Evolutionary conservation across 2,329 filamentous ascomycete genomes (phyloP).

Genomic region (Fusarium piperis): DNA sequence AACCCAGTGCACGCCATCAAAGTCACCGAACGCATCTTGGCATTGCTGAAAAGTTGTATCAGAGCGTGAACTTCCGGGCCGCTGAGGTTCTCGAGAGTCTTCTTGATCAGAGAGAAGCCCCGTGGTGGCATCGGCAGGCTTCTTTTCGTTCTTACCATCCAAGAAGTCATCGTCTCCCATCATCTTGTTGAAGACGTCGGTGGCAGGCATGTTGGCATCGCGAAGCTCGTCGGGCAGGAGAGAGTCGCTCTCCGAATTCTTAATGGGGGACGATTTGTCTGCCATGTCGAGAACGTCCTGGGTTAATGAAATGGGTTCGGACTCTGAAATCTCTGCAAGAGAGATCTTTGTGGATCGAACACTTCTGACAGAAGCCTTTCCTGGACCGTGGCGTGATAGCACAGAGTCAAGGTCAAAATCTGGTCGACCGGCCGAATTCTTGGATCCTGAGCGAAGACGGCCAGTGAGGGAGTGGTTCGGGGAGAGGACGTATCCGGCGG

Average conservation of each 20-base stretch:
- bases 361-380: slow-evolving; percentile 64
- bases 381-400: slow-evolving; percentile 62
- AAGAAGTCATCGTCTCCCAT: slow-evolving; percentile 41
- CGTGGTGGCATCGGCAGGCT: slow-evolving; percentile 16
- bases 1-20: slow-evolving; percentile 81
- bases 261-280: slow-evolving; percentile 53
- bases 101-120: slow-evolving; percentile 20
- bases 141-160: slow-evolving; percentile 7
- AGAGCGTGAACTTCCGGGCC: slow-evolving; percentile 61
- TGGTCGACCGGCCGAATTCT: slow-evolving; percentile 54
- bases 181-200: slow-evolving; percentile 49
- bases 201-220: slow-evolving; percentile 43
- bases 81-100: slow-evolving; percentile 29
- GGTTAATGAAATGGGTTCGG: slow-evolving; percentile 62
- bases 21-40: slow-evolving; percentile 77
- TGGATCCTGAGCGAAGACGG: slow-evolving; percentile 65
- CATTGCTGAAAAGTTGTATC: slow-evolving; percentile 72
- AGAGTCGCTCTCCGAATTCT: slow-evolving; percentile 52
- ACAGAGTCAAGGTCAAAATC: slow-evolving; percentile 53
- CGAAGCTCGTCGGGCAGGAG: slow-evolving; percentile 51
- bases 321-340: slow-evolving; percentile 66
- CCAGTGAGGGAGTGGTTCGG: slow-evolving; percentile 70
- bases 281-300: slow-evolving; percentile 64
- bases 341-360: slow-evolving; percentile 61
- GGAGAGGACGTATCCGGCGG: slow-evolving; percentile 73